Evolutionary conservation across 371 early-diverging fungal genomes (phyloP).

Genomic region (Apophysomyces sp.): DNA sequence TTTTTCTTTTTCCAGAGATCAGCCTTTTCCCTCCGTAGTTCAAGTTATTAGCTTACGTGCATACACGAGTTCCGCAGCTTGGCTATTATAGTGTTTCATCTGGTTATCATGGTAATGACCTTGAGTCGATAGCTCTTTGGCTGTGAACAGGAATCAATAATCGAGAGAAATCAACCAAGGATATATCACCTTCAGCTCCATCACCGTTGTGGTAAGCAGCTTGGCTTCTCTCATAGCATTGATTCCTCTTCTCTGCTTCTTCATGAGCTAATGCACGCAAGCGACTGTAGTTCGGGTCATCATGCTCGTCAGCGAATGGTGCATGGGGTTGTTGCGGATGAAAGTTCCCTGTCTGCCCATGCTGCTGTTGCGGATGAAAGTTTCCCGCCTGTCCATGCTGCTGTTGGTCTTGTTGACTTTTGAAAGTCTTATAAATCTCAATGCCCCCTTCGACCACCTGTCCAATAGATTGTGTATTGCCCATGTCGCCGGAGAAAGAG

Average conservation of each 20-base stretch:
- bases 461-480: constrained; percentile 41
- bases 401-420: constrained; percentile 15
- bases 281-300: constrained; percentile 35
- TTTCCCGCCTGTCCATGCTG: constrained; percentile 6
- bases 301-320: constrained; percentile 19
- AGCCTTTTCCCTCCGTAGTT: background rate
- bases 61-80: constrained; percentile 54
- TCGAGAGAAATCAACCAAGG: background rate
- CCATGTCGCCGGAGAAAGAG: constrained; percentile 18
- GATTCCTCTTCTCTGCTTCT: constrained; percentile 45
- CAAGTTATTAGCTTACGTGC: constrained; percentile 22
- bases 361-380: constrained; percentile 11
- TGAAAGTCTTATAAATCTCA: constrained; percentile 24
- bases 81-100: constrained; percentile 55
- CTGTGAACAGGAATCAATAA: constrained; percentile 12
- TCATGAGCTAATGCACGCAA: constrained; percentile 39
- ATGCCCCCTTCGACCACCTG: constrained; percentile 25
- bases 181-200: constrained; percentile 35
- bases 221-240: constrained; percentile 42
- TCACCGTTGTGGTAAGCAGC: constrained; percentile 42
- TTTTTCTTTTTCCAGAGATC: constrained; percentile 27
- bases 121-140: constrained; percentile 53
- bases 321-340: constrained; percentile 2
- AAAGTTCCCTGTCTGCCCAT: constrained; percentile 1
- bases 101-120: constrained; percentile 50